Conservation (phyloP, 179 eudicot species). For the Beta macrorhiza region DNA sequence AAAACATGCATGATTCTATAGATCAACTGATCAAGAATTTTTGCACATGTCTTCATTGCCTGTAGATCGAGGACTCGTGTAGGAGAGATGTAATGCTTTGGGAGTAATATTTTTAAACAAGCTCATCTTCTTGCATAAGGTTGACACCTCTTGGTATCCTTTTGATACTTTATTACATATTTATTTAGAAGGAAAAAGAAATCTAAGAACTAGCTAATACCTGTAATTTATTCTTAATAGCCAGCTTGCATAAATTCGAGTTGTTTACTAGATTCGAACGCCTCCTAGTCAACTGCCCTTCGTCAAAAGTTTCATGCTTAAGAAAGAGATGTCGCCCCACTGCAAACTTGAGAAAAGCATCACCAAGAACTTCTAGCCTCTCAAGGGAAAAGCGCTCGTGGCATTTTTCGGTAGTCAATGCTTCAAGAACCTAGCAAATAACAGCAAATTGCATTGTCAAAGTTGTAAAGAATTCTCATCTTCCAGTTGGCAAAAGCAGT, state of each 20-base stretch:
- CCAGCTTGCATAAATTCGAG: conserved; percentile 72
- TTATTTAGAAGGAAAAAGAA: background rate
- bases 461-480: conserved; percentile 11
- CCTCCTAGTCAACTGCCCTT: conserved; percentile 86
- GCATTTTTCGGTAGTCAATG: conserved; percentile 89
- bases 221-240: conserved; percentile 58
- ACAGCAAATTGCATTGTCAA: background rate
- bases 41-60: background rate
- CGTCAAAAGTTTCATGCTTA: conserved; percentile 64
- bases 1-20: too few species aligned
- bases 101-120: too few species aligned
- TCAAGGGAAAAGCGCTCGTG: conserved; percentile 80
- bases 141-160: background rate
- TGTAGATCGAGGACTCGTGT: background rate
- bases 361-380: conserved; percentile 99
- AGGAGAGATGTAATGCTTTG: background rate
- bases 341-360: conserved; percentile 92
- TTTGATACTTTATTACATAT: too few species aligned
- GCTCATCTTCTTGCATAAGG: background rate
- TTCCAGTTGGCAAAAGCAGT: conserved; percentile 7
- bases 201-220: conserved; percentile 40
- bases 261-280: conserved; percentile 86
- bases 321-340: conserved; percentile 89
- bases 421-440: conserved; percentile 77
- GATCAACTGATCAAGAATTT: too few species aligned